These are phyloP conservation scores for Fraxinus nigra DNA, from an alignment of 305 asterid species.

Conservation along the genomic window DNA sequence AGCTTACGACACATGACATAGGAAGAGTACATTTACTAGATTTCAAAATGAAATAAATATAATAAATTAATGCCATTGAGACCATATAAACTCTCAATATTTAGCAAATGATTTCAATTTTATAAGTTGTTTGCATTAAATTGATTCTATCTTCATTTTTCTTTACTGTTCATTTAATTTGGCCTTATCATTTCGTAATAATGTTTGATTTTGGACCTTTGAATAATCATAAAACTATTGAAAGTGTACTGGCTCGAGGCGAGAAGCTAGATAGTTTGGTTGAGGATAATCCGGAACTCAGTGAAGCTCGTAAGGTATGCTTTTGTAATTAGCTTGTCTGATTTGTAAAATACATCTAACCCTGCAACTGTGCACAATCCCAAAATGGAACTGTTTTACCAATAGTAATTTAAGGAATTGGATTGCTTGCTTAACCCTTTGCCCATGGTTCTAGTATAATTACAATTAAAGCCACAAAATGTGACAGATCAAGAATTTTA, in stretches of 20 bases:
- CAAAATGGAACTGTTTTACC: not conserved
- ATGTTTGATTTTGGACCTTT: constrained; percentile 15
- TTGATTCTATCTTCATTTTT: not conserved
- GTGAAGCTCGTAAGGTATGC: constrained; percentile 86
- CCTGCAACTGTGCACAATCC: not conserved
- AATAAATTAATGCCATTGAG: no score
- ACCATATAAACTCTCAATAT: no score
- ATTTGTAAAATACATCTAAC: not conserved
- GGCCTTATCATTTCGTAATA: not conserved
- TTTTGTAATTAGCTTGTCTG: not conserved
- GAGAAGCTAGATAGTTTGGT: constrained; percentile 94
- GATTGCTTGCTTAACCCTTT: not conserved
- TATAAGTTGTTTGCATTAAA: not conserved
- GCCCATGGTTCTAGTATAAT: not conserved
- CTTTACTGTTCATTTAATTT: not conserved
- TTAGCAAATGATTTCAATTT: no score
- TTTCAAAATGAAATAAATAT: no score
- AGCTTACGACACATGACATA: no score
- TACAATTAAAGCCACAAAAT: not conserved
- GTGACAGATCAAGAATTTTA: not conserved
- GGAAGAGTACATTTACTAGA: no score
- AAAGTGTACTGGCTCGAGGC: constrained; percentile 86
- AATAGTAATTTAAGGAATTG: not conserved
- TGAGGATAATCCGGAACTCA: constrained; percentile 92
- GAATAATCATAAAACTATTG: constrained; percentile 90